Evolutionary conservation across 768 basidiomycete genomes (phyloP), one percentile per base, ranked within the genome.

Genomic region (Hysterangium stoloniferum): DNA sequence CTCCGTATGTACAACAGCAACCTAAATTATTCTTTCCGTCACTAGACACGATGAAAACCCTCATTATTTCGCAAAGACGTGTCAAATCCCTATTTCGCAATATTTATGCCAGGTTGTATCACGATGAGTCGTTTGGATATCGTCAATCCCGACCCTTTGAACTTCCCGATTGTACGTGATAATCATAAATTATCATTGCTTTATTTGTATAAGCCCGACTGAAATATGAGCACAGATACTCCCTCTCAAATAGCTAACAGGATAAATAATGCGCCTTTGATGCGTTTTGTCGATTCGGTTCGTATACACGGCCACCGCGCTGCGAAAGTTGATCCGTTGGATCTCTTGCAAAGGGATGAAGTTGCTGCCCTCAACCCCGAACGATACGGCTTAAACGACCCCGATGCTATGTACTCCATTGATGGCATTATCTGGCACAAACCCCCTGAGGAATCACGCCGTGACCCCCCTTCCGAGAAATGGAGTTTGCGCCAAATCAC

Each of bases 251-350:
- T 91, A 12, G 61, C 71, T 45, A 87, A 87, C 64, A 76, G 92
- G 7, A 72, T 72, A 12, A 61, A 63, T 3, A 92, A 94, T 57
- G 89, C 90, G 0, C 71, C 87, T 3, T 70, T 96, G 15, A 68
- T 94, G 37, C 84, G 93, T 29, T 94, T 92, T 61, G 87, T 92
- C 9, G 93, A 95, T 62, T 84, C 86, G 1, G 75, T 95, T 58
- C 77, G 91, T n/a, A 82, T 74, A 0, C 86, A 91, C 56, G 86
- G 85, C 0, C 90, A 92, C 59, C 79, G 88, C 27, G 88, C 89
- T 3, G 89, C 90, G 0, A 73, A 77, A 36, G 86, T 95, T 35
- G 92, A 96, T 61, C 92, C 93, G 0, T 68, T 95, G 31, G 90
- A 92, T 64, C 67, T 95, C 45, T 83, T 95, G 27, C 82, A 87